Evolutionary conservation across 2,329 filamentous ascomycete genomes (phyloP).

Genomic region (Pseudogymnoascus sp.): DNA sequence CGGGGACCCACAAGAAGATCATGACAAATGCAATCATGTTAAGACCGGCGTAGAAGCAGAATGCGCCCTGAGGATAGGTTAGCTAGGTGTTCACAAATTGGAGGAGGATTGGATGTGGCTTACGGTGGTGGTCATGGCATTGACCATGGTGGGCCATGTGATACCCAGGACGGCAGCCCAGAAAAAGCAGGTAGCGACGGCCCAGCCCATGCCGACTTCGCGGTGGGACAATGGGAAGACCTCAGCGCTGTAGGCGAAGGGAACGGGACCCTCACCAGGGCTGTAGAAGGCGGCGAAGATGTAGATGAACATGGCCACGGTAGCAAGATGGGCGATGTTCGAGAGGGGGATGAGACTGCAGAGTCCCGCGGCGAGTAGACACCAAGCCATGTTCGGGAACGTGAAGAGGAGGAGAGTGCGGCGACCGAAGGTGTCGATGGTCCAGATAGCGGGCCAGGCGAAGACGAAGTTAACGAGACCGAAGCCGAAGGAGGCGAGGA

Average conservation of each 20-base stretch:
- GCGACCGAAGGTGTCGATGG: slow-evolving; percentile 56
- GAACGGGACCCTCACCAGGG: slow-evolving; percentile 58
- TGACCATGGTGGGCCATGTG: slow-evolving; percentile 35
- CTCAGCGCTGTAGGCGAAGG: slow-evolving; percentile 60
- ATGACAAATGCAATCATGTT: slow-evolving; percentile 44
- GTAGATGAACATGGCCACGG: slow-evolving; percentile 52
- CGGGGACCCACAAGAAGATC: slow-evolving; percentile 45
- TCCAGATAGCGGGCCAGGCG: slow-evolving; percentile 55
- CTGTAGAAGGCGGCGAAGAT: slow-evolving; percentile 55
- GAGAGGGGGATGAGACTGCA: slow-evolving; percentile 39
- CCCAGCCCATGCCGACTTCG: slow-evolving; percentile 63
- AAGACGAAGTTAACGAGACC: slow-evolving; percentile 56
- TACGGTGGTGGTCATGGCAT: slow-evolving; percentile 18
- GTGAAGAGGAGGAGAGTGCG: slow-evolving; percentile 52
- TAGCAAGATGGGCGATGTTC: slow-evolving; percentile 35
- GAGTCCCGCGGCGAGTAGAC: slow-evolving; percentile 49
- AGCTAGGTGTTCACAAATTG: neutral
- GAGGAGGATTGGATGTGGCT: neutral
- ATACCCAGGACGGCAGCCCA: slow-evolving; percentile 52
- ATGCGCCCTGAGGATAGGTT: slow-evolving; percentile 32
- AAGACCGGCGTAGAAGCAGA: slow-evolving; percentile 43
- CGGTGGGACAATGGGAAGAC: slow-evolving; percentile 63
- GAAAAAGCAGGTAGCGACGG: slow-evolving; percentile 56
- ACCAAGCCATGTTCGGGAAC: slow-evolving; percentile 58
- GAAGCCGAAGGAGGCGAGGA: slow-evolving; percentile 54